Percentiles rank a stretch among this genome's conserved stretches.
Conservation (phyloP, 805 yeast genomes). For the Candida quercuum region DNA sequence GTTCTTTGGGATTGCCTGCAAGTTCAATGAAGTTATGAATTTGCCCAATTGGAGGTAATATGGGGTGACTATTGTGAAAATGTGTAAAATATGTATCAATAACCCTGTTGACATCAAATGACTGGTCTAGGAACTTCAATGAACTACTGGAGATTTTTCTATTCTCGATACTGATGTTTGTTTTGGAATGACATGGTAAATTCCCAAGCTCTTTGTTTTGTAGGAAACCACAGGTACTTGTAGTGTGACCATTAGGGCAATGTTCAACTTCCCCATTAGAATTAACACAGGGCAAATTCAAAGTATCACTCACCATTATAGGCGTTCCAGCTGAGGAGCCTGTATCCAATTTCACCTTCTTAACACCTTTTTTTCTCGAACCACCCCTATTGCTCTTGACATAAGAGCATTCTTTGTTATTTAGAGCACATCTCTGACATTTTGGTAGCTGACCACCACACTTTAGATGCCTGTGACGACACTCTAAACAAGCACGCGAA, state of each 20-base stretch:
- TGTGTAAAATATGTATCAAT: conserved; percentile 28
- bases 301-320: conserved; percentile 1
- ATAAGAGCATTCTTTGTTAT: conserved; percentile 35
- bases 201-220: conserved; percentile 7
- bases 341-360: conserved; percentile 13
- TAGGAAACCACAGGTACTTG: conserved; percentile 17
- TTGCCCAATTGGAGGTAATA: conserved; percentile 36
- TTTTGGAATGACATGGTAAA: conserved; percentile 18
- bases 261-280: conserved; percentile 6
- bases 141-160: conserved; percentile 2
- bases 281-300: conserved; percentile 17
- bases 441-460: conserved; percentile 44
- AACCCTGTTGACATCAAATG: conserved; percentile 18
- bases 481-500: conserved; percentile 45
- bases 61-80: conserved; percentile 42
- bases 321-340: background rate
- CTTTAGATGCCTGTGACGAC: conserved; percentile 44
- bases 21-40: conserved; percentile 27
- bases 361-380: conserved; percentile 44
- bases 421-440: conserved; percentile 36
- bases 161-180: conserved; percentile 9
- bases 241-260: conserved; percentile 23
- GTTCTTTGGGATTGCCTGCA: conserved; percentile 33
- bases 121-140: conserved; percentile 4
- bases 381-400: conserved; percentile 53